A percentile compares a stretch with the other conserved stretches of the same genome.
Evolutionary conservation across 2,329 filamentous ascomycete genomes (phyloP).

Genomic region (Cercospora sp.): DNA sequence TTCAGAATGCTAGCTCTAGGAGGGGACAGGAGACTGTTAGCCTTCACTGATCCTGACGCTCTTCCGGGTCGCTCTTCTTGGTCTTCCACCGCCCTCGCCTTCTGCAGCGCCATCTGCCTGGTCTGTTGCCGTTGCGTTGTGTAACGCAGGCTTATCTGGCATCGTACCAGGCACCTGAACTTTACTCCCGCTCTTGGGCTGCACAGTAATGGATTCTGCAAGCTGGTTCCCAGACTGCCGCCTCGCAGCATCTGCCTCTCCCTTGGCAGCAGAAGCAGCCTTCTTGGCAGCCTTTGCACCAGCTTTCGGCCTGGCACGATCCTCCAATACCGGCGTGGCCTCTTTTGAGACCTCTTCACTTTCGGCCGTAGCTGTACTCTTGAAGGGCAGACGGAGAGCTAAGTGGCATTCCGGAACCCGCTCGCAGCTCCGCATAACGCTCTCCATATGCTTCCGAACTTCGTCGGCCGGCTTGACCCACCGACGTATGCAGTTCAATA

Average conservation of each 20-base stretch:
- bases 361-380: slow-evolving; percentile 26
- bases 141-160: not conserved
- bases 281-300: slow-evolving; percentile 29
- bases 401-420: slow-evolving; percentile 58
- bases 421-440: slow-evolving; percentile 58
- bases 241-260: slow-evolving; percentile 13
- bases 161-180: not conserved
- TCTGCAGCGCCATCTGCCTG: not conserved
- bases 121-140: not conserved
- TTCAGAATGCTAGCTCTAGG: not conserved
- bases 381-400: slow-evolving; percentile 56
- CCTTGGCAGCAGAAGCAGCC: slow-evolving; percentile 15
- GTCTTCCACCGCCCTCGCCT: slow-evolving; percentile 22
- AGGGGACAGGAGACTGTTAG: slow-evolving; percentile 14
- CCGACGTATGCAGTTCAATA: slow-evolving; percentile 57
- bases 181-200: not conserved
- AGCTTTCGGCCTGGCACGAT: slow-evolving; percentile 21
- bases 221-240: not conserved
- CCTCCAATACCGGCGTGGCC: slow-evolving; percentile 29
- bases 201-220: not conserved
- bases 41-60: slow-evolving; percentile 39
- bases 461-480: slow-evolving; percentile 58
- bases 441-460: slow-evolving; percentile 58
- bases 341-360: slow-evolving; percentile 33
- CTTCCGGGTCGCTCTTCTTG: slow-evolving; percentile 34